phyloP scores from a whole-genome alignment of 225 moss, liverwort and hornwort species.

The Pseudoscleropodium purum region DNA sequence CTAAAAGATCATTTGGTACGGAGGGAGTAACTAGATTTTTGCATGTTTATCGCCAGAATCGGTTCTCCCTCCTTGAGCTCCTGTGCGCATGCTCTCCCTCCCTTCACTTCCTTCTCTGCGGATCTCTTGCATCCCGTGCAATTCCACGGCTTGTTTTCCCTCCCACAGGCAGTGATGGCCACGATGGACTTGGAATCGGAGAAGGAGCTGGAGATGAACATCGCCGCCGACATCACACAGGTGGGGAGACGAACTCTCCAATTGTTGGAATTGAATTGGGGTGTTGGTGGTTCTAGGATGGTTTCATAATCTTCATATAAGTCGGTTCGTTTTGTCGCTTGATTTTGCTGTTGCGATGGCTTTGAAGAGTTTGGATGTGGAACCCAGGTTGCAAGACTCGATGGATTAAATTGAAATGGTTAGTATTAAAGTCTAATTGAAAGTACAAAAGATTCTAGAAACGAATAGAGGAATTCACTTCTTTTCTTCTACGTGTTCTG shows the following conservation, averaged over 20 bases:
- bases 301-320: not conserved
- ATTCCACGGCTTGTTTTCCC: not conserved
- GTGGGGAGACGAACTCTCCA: not conserved
- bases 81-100: not conserved
- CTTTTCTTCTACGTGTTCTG: not conserved
- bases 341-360: not conserved
- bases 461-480: not conserved
- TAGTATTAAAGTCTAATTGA: not conserved
- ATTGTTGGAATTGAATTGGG: not conserved
- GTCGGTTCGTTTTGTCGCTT: not conserved
- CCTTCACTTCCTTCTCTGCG: not conserved
- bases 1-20: not conserved
- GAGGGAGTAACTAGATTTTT: not conserved
- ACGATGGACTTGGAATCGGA: not conserved
- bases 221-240: conserved; percentile 54
- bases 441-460: not conserved
- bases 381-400: not conserved
- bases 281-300: not conserved
- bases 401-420: not conserved
- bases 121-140: not conserved
- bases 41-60: not conserved
- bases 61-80: not conserved
- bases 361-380: not conserved
- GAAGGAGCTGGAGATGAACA: conserved; percentile 51
- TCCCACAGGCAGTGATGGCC: not conserved